Base-by-base conservation (phyloP, 768 basidiomycete species). In the Trametes villosa region DNA sequence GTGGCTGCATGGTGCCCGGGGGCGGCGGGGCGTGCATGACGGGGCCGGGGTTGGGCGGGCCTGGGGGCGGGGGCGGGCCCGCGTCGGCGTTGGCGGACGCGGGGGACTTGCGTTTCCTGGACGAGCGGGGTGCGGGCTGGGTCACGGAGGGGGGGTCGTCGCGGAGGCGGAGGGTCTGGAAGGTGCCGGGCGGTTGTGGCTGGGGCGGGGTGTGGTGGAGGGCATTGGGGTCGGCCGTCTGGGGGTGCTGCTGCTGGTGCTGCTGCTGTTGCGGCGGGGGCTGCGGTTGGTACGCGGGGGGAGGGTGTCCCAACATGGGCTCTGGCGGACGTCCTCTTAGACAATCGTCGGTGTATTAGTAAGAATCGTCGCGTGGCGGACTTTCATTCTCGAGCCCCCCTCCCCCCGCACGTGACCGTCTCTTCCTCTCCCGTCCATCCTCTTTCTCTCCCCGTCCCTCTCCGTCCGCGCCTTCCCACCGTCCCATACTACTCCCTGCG, bases 41-140 rank as follows among this genome's bases (percentile, higher is more conserved):
- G 0, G 74, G 72, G 61, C 24, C 73, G 42, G 57, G 74, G 70
- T 50, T 77, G 38, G 62, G 77, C 40, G 57, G 78, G 4, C 69
- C 74, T 51, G 72, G 79, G 0, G 68, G 78, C 18, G 72, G 72
- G 27, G 69, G 70, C 15, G 61, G 71, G 2, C 53, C 53, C 11
- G 57, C 65, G 71, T n/a, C 74, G 71, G 49, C 74, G 68, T 11
- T 63, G 68, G 47, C 73, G 20, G 77, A 69, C 2, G 88, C 81
- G 9, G 88, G 87, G 0, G 88, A 69, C 73, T 92, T 92, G 67
- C 90, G 84, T 71, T 92, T 92, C 59, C 88, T 81, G 31, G 78
- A 70, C 12, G 75, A 59, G 46, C 84, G 80, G 48, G 78, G 59
- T 15, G 81, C 72, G 40, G 80, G 78, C 58, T 67, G 67, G 53